These are phyloP conservation scores for Macrocybe gigantea DNA, from an alignment of 768 basidiomycete genomes.

Conservation along the genomic window DNA sequence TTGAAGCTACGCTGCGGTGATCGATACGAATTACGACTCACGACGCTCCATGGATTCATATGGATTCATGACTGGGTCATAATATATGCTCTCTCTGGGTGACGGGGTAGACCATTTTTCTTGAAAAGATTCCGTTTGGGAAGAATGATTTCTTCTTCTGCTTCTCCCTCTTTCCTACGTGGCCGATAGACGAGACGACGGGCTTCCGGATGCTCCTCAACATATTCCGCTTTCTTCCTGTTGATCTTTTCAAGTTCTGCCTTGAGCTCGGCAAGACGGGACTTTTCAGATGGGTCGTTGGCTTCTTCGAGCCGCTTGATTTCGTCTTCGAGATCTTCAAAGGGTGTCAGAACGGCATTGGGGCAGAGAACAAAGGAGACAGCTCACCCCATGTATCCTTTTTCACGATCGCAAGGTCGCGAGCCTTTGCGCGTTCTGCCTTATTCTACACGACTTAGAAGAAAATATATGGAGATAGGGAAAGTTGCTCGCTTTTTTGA, in stretches of 20 bases:
- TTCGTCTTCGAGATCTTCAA: conserved; percentile 74
- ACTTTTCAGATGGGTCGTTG: conserved; percentile 42
- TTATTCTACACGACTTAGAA: conserved; percentile 75
- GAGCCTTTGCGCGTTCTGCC: conserved; percentile 67
- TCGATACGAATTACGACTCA: conserved; percentile 33
- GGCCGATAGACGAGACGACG: conserved; percentile 74
- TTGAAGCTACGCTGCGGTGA: background rate
- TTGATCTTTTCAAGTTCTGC: conserved; percentile 74
- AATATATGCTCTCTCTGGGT: conserved; percentile 94
- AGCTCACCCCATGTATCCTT: conserved; percentile 80
- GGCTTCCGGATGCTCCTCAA: conserved; percentile 91
- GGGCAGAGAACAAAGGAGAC: background rate
- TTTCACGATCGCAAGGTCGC: conserved; percentile 90
- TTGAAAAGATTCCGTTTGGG: conserved; percentile 67
- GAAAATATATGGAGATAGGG: conserved; percentile 5
- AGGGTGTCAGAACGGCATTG: background rate
- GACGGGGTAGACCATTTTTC: conserved; percentile 78
- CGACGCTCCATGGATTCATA: conserved; percentile 88
- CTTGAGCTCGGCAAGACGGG: conserved; percentile 67
- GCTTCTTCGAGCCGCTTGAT: conserved; percentile 60
- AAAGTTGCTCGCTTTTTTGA: conserved; percentile 72
- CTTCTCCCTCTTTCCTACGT: conserved; percentile 41
- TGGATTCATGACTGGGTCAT: conserved; percentile 90
- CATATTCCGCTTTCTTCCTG: conserved; percentile 87
- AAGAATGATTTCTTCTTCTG: conserved; percentile 31